Percentiles rank a stretch among this genome's conserved stretches.
These are phyloP conservation scores for Exophiala phaeomuriformis DNA, from an alignment of 2,329 filamentous ascomycete genomes.

Conservation along the genomic window DNA sequence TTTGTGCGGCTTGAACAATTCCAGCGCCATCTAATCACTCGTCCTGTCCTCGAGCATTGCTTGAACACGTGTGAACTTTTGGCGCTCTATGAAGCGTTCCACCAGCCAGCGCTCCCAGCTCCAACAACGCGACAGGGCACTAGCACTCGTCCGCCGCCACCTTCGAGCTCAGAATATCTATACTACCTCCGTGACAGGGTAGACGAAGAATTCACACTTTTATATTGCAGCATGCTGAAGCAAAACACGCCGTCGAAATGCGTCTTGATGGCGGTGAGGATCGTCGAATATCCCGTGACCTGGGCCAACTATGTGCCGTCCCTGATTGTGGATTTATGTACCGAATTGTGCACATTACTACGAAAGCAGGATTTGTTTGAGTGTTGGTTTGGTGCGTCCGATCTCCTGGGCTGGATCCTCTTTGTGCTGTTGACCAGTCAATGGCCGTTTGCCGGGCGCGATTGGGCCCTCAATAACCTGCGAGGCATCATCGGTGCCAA, in stretches of 20 bases:
- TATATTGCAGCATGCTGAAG: slow-evolving; percentile 1
- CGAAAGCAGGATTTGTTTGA: slow-evolving; percentile 6
- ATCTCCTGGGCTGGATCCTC: slow-evolving; percentile 6
- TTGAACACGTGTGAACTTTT: slow-evolving; percentile 5
- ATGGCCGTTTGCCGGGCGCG: slow-evolving; percentile 1
- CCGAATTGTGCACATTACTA: neutral
- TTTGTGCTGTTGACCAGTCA: slow-evolving; percentile 1
- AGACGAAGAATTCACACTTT: slow-evolving; percentile 4
- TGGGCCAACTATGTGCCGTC: slow-evolving; percentile 7
- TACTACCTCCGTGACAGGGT: slow-evolving; percentile 7
- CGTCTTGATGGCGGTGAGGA: slow-evolving; percentile 4
- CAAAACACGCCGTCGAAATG: slow-evolving; percentile 1
- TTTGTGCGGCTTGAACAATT: neutral
- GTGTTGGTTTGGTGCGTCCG: neutral
- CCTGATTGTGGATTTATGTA: slow-evolving; percentile 1
- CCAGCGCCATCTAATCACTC: neutral
- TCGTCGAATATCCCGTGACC: slow-evolving; percentile 8
- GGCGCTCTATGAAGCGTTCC: neutral
- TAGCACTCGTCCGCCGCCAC: neutral
- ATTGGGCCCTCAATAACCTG: neutral
- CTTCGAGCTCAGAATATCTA: slow-evolving; percentile 3
- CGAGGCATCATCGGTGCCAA: slow-evolving; percentile 2
- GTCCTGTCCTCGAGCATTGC: slow-evolving; percentile 1
- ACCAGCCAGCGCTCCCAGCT: neutral
- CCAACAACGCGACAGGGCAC: neutral